Percentiles rank a stretch among this genome's conserved stretches.
Conservation (phyloP, 371 early-diverging fungal species). For the Zopfochytrium polystomum region DNA sequence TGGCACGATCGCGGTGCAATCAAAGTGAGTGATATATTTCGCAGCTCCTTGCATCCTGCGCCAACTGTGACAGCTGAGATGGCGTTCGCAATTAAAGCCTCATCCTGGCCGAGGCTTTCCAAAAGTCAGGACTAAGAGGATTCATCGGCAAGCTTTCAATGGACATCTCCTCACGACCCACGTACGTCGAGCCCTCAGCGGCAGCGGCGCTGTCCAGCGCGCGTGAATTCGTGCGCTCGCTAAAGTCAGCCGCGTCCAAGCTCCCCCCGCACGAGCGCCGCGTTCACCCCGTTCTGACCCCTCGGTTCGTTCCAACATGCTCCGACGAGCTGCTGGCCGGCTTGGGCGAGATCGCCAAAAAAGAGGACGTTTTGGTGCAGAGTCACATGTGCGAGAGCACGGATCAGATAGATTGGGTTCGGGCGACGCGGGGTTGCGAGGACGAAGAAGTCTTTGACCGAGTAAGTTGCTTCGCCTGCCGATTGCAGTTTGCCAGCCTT, state of each 20-base stretch:
- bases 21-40: no score
- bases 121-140: constrained; percentile 77
- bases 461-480: no score
- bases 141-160: constrained; percentile 91
- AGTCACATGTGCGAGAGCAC: not conserved
- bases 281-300: constrained; percentile 66
- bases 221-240: not conserved
- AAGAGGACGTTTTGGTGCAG: not conserved
- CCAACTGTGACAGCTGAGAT: no score
- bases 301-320: constrained; percentile 87
- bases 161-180: constrained; percentile 62
- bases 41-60: no score
- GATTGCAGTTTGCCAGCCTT: no score
- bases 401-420: not conserved
- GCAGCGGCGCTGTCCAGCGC: not conserved
- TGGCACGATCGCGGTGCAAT: constrained; percentile 83
- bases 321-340: constrained; percentile 62
- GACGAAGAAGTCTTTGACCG: not conserved
- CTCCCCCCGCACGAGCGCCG: not conserved
- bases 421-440: not conserved
- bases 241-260: not conserved
- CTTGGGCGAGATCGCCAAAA: constrained; percentile 63
- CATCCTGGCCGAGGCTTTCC: constrained; percentile 64
- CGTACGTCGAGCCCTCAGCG: constrained; percentile 1
- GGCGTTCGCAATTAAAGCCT: constrained; percentile 63